Conservation (phyloP, 495 filamentous ascomycete species). For the Tetracladium setigerum region DNA sequence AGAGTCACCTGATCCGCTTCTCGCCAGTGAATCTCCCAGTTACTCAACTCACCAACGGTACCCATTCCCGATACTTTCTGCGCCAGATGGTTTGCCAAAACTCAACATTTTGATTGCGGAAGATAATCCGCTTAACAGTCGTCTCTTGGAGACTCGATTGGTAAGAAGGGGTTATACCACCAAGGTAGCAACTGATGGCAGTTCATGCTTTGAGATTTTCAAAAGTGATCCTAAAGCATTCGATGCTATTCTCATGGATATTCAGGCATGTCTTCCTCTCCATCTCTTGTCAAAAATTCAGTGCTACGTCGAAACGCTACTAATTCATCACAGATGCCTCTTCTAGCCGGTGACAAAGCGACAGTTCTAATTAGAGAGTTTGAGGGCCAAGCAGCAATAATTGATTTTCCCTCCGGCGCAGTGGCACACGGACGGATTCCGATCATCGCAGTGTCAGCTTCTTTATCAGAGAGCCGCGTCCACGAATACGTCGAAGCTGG, state of each 20-base stretch:
- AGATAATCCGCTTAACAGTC: slow-evolving; percentile 86
- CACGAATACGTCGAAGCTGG: slow-evolving; percentile 64
- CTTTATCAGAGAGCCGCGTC: slow-evolving; percentile 60
- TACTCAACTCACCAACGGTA: not conserved
- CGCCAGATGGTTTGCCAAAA: slow-evolving; percentile 21
- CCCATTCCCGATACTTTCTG: not conserved
- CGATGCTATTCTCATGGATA: slow-evolving; percentile 89
- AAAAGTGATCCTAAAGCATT: slow-evolving; percentile 46
- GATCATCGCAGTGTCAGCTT: slow-evolving; percentile 86
- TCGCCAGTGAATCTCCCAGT: slow-evolving; percentile 23
- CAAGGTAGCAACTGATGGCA: slow-evolving; percentile 67
- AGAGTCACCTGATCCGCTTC: slow-evolving; percentile 18
- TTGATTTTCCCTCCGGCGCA: slow-evolving; percentile 39
- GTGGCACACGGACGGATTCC: slow-evolving; percentile 51
- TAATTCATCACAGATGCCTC: slow-evolving; percentile 63
- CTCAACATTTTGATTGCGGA: slow-evolving; percentile 74
- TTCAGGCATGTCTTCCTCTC: slow-evolving; percentile 55
- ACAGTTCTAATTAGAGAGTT: slow-evolving; percentile 71
- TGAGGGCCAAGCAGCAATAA: slow-evolving; percentile 33
- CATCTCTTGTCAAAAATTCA: not conserved
- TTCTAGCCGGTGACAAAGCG: slow-evolving; percentile 73
- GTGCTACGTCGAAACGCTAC: not conserved
- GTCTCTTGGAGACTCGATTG: slow-evolving; percentile 73
- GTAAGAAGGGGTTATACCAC: slow-evolving; percentile 71
- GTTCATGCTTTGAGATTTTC: slow-evolving; percentile 69